Conservation (phyloP, 2,329 filamentous ascomycete genomes). For the Neopestalotiopsis clavispora region DNA sequence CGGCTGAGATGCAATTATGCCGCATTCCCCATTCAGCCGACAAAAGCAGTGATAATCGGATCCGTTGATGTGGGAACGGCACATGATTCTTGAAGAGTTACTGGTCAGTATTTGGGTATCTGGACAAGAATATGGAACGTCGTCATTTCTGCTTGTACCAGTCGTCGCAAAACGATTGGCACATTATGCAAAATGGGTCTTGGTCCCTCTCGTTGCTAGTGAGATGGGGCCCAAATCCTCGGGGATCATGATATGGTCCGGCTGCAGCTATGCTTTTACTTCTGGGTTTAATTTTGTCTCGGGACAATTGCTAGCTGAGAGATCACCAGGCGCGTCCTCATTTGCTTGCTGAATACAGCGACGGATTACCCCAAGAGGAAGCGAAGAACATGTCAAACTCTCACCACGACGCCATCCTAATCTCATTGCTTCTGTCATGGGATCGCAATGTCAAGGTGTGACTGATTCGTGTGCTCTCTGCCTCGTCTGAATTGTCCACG, state of each 20-base stretch:
- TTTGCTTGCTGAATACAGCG: neutral
- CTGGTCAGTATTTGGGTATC: neutral
- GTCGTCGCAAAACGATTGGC: constrained; percentile 1
- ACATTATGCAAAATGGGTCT: neutral
- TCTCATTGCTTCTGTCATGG: neutral
- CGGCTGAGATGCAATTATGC: constrained; percentile 11
- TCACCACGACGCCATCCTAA: neutral
- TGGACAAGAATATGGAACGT: neutral
- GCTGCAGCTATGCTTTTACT: neutral
- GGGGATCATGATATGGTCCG: neutral
- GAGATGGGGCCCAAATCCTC: constrained; percentile 5
- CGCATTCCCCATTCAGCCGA: constrained; percentile 9
- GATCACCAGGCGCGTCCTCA: neutral
- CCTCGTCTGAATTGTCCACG: neutral
- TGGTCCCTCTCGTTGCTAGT: constrained; percentile 1
- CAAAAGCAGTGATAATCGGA: neutral
- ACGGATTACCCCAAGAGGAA: neutral
- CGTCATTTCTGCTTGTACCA: constrained; percentile 8
- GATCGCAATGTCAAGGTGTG: too few relatives aligned
- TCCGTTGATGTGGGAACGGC: neutral
- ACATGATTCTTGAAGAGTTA: neutral
- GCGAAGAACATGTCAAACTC: neutral
- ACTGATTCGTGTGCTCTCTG: neutral
- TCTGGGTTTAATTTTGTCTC: constrained; percentile 9
- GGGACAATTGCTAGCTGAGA: neutral